These are phyloP conservation scores for Trifolium subterraneum DNA, from an alignment of 306 rosid genomes.

Conservation along the genomic window DNA sequence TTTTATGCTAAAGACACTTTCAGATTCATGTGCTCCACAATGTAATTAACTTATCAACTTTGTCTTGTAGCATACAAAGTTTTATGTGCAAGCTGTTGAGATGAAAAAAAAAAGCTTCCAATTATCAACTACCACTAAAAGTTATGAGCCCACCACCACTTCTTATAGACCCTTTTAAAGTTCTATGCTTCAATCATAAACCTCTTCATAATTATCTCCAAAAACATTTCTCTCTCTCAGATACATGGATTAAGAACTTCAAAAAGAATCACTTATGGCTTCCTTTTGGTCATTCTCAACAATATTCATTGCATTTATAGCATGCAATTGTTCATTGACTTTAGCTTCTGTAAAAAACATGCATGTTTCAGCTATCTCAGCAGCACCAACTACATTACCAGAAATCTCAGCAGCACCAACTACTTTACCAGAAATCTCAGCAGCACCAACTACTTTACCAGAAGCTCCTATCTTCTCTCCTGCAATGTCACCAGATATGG, in stretches of 20 bases:
- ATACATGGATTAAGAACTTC: constrained; percentile 36
- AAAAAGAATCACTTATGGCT: constrained; percentile 49
- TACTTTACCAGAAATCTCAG: constrained; percentile 49
- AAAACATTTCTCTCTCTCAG: constrained; percentile 34
- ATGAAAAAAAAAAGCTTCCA: constrained; percentile 44
- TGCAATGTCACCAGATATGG: constrained; percentile 54
- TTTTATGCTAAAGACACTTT: constrained; percentile 32
- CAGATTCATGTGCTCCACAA: constrained; percentile 48
- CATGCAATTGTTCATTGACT: constrained; percentile 13
- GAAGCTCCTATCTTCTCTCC: constrained; percentile 43
- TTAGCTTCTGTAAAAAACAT: constrained; percentile 37
- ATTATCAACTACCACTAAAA: constrained; percentile 42
- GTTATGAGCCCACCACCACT: constrained; percentile 50
- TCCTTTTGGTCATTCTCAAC: constrained; percentile 48
- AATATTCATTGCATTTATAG: constrained; percentile 36
- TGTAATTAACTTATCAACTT: constrained; percentile 40
- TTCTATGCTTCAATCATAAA: constrained; percentile 45
- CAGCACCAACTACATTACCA: constrained; percentile 52
- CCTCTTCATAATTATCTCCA: constrained; percentile 39
- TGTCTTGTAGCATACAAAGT: constrained; percentile 50
- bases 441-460: constrained; percentile 52
- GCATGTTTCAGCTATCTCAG: constrained; percentile 51
- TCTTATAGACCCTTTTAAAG: constrained; percentile 44
- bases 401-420: constrained; percentile 59
- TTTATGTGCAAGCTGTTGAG: constrained; percentile 37